These are phyloP conservation scores for Kurtzmaniella quercitrusa DNA, from an alignment of 1,139 yeast species.

Conservation along the genomic window DNA sequence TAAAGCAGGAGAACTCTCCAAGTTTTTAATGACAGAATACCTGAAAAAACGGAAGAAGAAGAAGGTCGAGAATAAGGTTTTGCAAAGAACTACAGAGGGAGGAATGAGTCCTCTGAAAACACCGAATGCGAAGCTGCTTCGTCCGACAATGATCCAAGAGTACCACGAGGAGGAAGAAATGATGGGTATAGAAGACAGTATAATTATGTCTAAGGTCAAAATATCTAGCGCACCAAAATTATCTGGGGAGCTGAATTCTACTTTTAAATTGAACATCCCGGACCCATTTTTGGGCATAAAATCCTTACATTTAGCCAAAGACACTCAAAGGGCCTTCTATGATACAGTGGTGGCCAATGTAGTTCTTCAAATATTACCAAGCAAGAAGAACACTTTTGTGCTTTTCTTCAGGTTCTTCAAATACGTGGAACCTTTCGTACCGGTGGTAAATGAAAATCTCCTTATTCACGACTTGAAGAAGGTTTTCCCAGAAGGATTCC, in stretches of 20 bases:
- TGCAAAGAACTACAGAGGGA: not conserved
- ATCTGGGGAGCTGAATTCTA: conserved; percentile 1
- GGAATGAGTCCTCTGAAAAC: not conserved
- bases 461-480: conserved; percentile 23
- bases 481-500: conserved; percentile 25
- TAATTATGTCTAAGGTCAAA: conserved; percentile 6
- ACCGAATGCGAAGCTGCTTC: not conserved
- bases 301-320: conserved; percentile 14
- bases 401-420: conserved; percentile 36
- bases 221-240: conserved; percentile 5
- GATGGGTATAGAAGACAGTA: conserved; percentile 4
- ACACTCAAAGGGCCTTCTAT: conserved; percentile 23
- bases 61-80: not conserved
- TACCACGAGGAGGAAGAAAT: conserved; percentile 10
- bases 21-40: conserved; percentile 23
- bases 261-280: conserved; percentile 6
- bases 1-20: conserved; percentile 33
- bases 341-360: conserved; percentile 23
- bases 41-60: conserved; percentile 10
- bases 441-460: conserved; percentile 30
- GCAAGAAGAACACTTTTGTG: conserved; percentile 21
- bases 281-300: conserved; percentile 20
- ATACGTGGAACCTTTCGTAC: conserved; percentile 38
- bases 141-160: conserved; percentile 4
- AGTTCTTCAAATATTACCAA: conserved; percentile 29